A percentile compares a stretch with the other conserved stretches of the same genome.
These are phyloP conservation scores for Pestalotiopsis sp. DNA, from an alignment of 2,329 filamentous ascomycete genomes.

Conservation along the genomic window DNA sequence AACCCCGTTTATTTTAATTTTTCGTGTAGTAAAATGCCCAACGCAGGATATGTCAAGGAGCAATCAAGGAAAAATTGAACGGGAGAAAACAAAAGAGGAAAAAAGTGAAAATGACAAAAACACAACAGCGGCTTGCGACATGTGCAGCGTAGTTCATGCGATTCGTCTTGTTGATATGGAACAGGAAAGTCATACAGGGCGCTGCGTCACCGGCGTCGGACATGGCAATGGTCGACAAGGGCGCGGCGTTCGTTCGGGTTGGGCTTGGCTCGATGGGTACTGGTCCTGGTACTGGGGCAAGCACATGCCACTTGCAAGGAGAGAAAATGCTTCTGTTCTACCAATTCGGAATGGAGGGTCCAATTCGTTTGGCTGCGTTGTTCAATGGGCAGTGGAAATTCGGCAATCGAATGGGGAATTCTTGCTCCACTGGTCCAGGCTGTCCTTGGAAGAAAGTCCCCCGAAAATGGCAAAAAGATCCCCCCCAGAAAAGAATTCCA, in stretches of 20 bases:
- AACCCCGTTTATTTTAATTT: not conserved
- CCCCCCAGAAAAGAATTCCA: not conserved
- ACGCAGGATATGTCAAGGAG: not conserved
- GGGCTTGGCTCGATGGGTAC: not conserved
- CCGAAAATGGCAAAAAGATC: not conserved
- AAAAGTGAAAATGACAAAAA: not conserved
- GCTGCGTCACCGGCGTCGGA: constrained; percentile 24
- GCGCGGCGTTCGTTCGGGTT: not conserved
- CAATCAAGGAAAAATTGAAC: not conserved
- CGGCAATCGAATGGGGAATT: not conserved
- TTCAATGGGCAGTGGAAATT: not conserved
- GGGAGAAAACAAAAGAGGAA: not conserved
- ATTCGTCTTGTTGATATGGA: constrained; percentile 8
- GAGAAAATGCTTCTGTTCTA: no score
- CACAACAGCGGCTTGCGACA: not conserved
- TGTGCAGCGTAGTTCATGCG: not conserved
- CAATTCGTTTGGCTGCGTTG: not conserved
- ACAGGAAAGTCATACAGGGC: constrained; percentile 30
- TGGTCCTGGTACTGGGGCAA: no score
- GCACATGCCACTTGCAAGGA: no score
- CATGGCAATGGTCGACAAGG: constrained; percentile 19
- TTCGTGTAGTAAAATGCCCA: not conserved
- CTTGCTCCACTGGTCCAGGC: not conserved
- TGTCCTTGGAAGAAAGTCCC: not conserved
- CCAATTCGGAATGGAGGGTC: no score